Conservation (phyloP, 768 basidiomycete genomes). For the Chalciporus sphaerocephalus region DNA sequence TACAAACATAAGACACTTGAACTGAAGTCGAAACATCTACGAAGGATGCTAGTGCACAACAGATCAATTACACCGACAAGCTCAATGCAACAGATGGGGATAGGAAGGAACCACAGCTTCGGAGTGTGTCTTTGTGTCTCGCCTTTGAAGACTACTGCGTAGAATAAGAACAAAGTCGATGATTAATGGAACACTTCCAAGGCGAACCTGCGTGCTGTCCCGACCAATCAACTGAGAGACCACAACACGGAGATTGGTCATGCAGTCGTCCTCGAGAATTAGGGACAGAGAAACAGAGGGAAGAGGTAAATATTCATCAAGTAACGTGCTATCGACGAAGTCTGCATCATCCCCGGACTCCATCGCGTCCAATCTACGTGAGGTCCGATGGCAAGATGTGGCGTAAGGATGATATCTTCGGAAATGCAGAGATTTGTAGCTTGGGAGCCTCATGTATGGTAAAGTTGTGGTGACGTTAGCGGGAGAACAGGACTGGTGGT, state of each 20-base stretch:
- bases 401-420: conserved; percentile 24
- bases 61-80: background rate
- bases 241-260: conserved; percentile 16
- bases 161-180: conserved; percentile 23
- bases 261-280: conserved; percentile 19
- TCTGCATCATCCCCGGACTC: conserved; percentile 11
- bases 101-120: background rate
- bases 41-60: background rate
- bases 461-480: conserved; percentile 2
- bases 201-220: conserved; percentile 6
- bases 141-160: conserved; percentile 10
- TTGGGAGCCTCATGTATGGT: conserved; percentile 22
- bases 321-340: conserved; percentile 3
- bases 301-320: background rate
- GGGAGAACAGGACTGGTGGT: conserved; percentile 10
- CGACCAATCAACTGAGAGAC: conserved; percentile 19
- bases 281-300: conserved; percentile 10
- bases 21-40: conserved; percentile 6
- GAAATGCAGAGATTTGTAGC: conserved; percentile 14
- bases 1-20: conserved; percentile 6
- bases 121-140: background rate
- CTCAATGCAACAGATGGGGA: background rate
- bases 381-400: background rate
- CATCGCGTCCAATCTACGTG: conserved; percentile 2
- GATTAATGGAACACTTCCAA: conserved; percentile 19